Evolutionary conservation across 1,139 yeast species (phyloP).

Genomic region (Blastobotrys illinoisensis): DNA sequence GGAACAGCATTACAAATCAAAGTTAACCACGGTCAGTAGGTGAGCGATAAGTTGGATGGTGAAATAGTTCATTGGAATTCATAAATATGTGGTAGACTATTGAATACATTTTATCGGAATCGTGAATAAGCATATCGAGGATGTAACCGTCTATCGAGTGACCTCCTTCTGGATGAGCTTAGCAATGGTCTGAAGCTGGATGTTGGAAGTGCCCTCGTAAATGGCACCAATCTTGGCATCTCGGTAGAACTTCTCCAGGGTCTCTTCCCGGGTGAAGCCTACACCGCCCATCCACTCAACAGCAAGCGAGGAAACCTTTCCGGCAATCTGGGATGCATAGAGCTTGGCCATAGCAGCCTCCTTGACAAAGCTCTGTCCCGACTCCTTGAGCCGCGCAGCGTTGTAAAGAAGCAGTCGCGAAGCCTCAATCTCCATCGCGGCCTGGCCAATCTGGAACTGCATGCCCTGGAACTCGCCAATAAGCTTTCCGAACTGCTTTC

Average conservation of each 20-base stretch:
- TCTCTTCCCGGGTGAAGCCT: slow-evolving; percentile 42
- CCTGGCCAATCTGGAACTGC: slow-evolving; percentile 43
- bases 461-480: slow-evolving; percentile 44
- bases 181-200: slow-evolving; percentile 42
- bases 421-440: slow-evolving; percentile 43
- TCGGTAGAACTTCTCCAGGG: slow-evolving; percentile 40
- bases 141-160: too few relatives aligned
- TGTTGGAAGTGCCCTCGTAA: slow-evolving; percentile 42
- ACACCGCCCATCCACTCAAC: slow-evolving; percentile 47
- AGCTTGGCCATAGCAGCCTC: slow-evolving; percentile 45
- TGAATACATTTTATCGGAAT: too few relatives aligned
- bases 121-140: too few relatives aligned
- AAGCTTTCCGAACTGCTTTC: slow-evolving; percentile 40
- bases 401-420: slow-evolving; percentile 40
- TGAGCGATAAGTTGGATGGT: too few relatives aligned
- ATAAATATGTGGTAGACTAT: not conserved
- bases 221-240: slow-evolving; percentile 44
- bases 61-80: not conserved
- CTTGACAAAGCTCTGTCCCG: slow-evolving; percentile 36
- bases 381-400: slow-evolving; percentile 43
- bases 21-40: too few relatives aligned
- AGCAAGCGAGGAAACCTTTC: slow-evolving; percentile 37
- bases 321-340: slow-evolving; percentile 40
- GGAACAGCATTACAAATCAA: too few relatives aligned
- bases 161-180: slow-evolving; percentile 36